Base-by-base conservation (phyloP, 228 moss, liverwort and hornwort species). In the Sphagnum magellanicum region DNA sequence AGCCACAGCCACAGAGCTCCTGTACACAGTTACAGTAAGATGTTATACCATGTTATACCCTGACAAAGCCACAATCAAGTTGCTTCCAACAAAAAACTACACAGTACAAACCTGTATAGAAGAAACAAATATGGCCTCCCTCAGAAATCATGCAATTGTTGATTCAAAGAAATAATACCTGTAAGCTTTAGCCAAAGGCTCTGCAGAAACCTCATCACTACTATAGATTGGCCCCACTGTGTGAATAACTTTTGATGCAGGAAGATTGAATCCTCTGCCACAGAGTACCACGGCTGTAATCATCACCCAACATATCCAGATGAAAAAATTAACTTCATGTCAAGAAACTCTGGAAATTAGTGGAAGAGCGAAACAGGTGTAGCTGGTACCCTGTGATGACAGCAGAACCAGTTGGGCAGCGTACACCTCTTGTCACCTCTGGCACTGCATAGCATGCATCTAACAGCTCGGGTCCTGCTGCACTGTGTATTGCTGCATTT, bases 141-240 rank as follows among this genome's bases (percentile, higher is more conserved):
- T 32, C 32, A 32, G 32, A 32, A 32, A 2, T 32, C 32, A 32
- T 32, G 32, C 32, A 32, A 32, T 32, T 32, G 32, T 32, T 32
- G 32, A 32, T 32, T 32, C 3, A 2, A 32, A 32, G 32, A 32
- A 32, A 32, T 32, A 32, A 32, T 73, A 83, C 81, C 72, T 81
- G 66, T 94, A 91, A 1, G 91, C 81, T 63, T 81, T 66, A 5
- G 65, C 60, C 13, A 94, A 70, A 13, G 79, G 65, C 6, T 55
- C 52, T 49, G 71, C 81, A n/a, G 89, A 71, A 64, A 70, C 9
- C 8, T 32, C 66, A 16, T 77, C 67, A 13, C 3, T 58, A 13
- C 13, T 12, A 63, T 96, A 92, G 13, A 86, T 59, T 50, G 96
- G 96, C 69, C 96, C 96, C 70, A 92, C 96, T 4, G 91, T 89